Conservation (phyloP, 768 basidiomycete genomes). For the Tylopilus rubrobrunneus region DNA sequence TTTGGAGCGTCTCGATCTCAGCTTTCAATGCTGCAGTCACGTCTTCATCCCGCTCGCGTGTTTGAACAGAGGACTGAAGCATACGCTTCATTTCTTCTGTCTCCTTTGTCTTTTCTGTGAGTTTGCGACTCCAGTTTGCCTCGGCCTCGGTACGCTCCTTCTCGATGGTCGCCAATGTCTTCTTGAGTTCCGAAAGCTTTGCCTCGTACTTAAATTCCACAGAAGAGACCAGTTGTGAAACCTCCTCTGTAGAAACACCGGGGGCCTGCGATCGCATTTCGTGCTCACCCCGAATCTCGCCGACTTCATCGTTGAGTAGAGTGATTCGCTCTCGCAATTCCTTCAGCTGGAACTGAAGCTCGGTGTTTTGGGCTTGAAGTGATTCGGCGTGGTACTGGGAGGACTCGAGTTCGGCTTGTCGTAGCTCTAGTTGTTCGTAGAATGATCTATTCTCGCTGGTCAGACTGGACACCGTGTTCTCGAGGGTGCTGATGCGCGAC, state of each 20-base stretch:
- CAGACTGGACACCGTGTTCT: conserved; percentile 64
- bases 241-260: conserved; percentile 52
- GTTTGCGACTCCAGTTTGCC: conserved; percentile 83
- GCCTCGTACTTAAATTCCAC: conserved; percentile 75
- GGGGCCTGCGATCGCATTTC: conserved; percentile 42
- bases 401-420: conserved; percentile 89
- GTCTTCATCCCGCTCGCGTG: conserved; percentile 56
- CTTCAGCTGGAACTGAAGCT: conserved; percentile 81
- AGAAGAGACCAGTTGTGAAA: conserved; percentile 69
- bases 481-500: conserved; percentile 64
- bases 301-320: conserved; percentile 67
- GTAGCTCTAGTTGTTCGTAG: conserved; percentile 83
- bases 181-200: conserved; percentile 67
- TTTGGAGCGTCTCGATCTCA: conserved; percentile 51
- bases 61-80: conserved; percentile 55
- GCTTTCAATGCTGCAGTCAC: conserved; percentile 46
- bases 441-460: conserved; percentile 71
- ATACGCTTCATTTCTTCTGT: conserved; percentile 64
- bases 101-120: conserved; percentile 75
- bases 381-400: conserved; percentile 71
- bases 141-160: conserved; percentile 85
- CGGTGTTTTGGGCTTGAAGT: conserved; percentile 73
- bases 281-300: conserved; percentile 59
- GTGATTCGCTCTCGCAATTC: conserved; percentile 72
- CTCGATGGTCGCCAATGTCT: conserved; percentile 61